Evolutionary conservation across 2,329 filamentous ascomycete species (phyloP), one percentile per base, ranked within the genome.

Genomic region (Exophiala dermatitidis): DNA sequence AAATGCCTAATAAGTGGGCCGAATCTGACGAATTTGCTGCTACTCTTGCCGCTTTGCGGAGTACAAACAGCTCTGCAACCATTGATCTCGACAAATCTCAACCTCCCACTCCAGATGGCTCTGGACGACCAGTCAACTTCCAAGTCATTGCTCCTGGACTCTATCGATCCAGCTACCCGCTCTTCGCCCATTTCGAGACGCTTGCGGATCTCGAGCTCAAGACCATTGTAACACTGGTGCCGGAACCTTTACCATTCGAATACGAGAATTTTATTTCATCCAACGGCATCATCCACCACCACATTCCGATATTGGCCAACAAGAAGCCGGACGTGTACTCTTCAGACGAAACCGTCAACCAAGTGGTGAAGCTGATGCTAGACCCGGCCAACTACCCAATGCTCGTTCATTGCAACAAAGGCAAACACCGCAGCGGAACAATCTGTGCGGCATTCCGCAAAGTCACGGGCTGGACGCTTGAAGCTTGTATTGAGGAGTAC

Each of bases 331-430:
- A 74, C 62, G 76, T 84, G 50, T 77, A 77, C 5, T 88, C 88
- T 34, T 80, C 85, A 0, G 66, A 81, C 5, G 69, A 75, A 42
- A 81, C 83, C 29, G 88, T 95, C 77, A 77, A 79, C 57, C 73
- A 80, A 5, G 88, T 91, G 43, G 76, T 95, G 28, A 74, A 79
- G 8, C 72, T 91, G 40, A 78, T 91, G 38, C 75, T 91, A 49
- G 80, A 94, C 64, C 78, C 78, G 46, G 71, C 76, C 33, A 89
- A 94, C 58, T 83, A 93, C 60, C 90, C 90, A 0, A 70, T 96
- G 7, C 76, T 95, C 37, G 79, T 96, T 44, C 90, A 96, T 69
- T 96, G 90, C 77, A 96, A 95, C 67, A 90, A 95, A 62, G 90
- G 90, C 66, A 93, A 84, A 78, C 90, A 96, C 66, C 85, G 90